Evolutionary conservation across 768 basidiomycete species (phyloP), one percentile per base, ranked within the genome.

Genomic region (Chalciporus chontae): DNA sequence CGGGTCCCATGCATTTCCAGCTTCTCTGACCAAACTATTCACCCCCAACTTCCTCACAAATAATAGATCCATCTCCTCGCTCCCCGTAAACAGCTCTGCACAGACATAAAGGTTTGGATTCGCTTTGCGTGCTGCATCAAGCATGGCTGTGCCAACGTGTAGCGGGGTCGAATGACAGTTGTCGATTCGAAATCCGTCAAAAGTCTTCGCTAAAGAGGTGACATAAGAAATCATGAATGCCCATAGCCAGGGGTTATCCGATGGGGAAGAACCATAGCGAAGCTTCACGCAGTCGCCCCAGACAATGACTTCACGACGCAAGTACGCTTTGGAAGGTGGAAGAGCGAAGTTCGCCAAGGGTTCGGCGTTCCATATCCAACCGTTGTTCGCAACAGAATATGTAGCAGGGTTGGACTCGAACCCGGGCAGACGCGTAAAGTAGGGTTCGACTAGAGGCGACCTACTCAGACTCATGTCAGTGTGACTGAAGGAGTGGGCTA

Each of bases 261-360:
- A 72, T 2, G 87, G 87, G 7, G 77, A 77, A 14, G 79, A 74
- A 3, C 96, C 96, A 62, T 96, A 99, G 29, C 96, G 91, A 39
- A 98, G 79, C 65, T 99, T 99, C 63, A 99, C 96, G 63, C 96
- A 98, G 68, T 99, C 96, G 39, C 85, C 84, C 96, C 96, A 99
- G 21, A 85, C 92, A 58, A 98, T 97, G 47, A 99, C 93, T 67
- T 97, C 91, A 43, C 96, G 87, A 19, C 93, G 86, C 40, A 97
- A 77, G 69, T 98, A 99, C 0, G 93, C 89, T 67, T 94, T 96
- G 19, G 95, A 98, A 0, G 88, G 88, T 23, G 81, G 79, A 13
- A 90, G 79, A 8, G 95, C 96, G 71, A 99, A 99, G 71, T 97
- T 97, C 55, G 84, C 77, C 14, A 98, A 78, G 0, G 96, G 95